These are phyloP conservation scores for Kregervanrija pseudodelftensis DNA, from an alignment of 805 yeast species.

Conservation along the genomic window DNA sequence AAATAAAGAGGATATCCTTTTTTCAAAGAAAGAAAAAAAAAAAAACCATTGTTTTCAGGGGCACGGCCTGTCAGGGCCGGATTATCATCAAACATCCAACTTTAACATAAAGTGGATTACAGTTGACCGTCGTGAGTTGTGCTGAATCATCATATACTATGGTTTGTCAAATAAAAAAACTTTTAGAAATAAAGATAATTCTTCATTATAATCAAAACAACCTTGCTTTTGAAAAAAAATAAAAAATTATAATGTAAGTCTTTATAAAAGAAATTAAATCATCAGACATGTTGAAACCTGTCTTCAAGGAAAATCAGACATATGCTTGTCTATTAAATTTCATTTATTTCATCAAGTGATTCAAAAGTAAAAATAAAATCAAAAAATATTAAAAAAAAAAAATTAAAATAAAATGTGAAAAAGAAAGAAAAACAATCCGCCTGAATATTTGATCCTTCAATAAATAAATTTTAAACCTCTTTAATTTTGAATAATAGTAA, in stretches of 20 bases:
- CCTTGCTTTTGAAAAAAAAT: slow-evolving; percentile 7
- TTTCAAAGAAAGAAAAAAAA: not conserved
- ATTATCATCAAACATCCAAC: slow-evolving; percentile 52
- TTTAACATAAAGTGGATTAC: slow-evolving; percentile 26
- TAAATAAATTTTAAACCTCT: slow-evolving; percentile 2
- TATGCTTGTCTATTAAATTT: slow-evolving; percentile 89
- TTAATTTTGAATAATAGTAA: not conserved
- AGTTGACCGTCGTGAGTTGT: slow-evolving; percentile 41
- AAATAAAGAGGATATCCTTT: not conserved
- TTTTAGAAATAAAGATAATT: slow-evolving; percentile 65
- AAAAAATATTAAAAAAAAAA: not conserved
- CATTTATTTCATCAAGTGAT: slow-evolving; percentile 58
- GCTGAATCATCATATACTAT: slow-evolving; percentile 34
- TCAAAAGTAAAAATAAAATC: not conserved
- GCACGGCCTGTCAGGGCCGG: slow-evolving; percentile 88
- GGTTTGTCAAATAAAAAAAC: slow-evolving; percentile 11
- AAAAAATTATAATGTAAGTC: slow-evolving; percentile 1
- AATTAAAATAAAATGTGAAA: slow-evolving; percentile 3
- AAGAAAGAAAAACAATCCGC: slow-evolving; percentile 1
- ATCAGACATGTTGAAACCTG: slow-evolving; percentile 54
- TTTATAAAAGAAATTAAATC: slow-evolving; percentile 11
- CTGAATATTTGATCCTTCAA: slow-evolving; percentile 5
- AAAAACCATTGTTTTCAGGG: slow-evolving; percentile 22
- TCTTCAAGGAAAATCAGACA: slow-evolving; percentile 79
- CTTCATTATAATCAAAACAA: slow-evolving; percentile 1